phyloP scores from a whole-genome alignment of 768 basidiomycete species.

The Mrakia frigida region DNA sequence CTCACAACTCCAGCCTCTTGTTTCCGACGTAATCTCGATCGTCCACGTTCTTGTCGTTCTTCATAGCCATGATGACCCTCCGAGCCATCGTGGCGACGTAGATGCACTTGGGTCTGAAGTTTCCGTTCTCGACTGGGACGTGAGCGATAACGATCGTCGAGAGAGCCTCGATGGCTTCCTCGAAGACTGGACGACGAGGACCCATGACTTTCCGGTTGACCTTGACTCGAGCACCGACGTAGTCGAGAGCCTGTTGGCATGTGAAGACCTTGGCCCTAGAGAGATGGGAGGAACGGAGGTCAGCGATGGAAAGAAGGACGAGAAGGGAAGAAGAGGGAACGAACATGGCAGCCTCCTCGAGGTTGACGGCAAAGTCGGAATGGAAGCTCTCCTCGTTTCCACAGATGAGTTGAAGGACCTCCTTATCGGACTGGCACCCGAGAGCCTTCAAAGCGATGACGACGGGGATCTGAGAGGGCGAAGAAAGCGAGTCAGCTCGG shows the following conservation, averaged over 20 bases:
- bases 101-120: slow-evolving; percentile 89
- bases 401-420: slow-evolving; percentile 88
- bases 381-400: slow-evolving; percentile 87
- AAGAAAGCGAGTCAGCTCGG: background rate
- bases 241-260: slow-evolving; percentile 87
- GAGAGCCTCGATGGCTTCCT: slow-evolving; percentile 93
- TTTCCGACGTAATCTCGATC: slow-evolving; percentile 99
- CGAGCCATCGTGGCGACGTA: slow-evolving; percentile 98
- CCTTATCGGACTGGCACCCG: slow-evolving; percentile 94
- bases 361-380: slow-evolving; percentile 75
- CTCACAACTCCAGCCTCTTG: slow-evolving; percentile 93
- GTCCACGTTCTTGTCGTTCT: slow-evolving; percentile 94
- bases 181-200: slow-evolving; percentile 62
- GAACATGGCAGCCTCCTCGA: slow-evolving; percentile 83
- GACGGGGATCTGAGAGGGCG: slow-evolving; percentile 61
- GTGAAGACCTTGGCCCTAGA: slow-evolving; percentile 61
- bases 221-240: slow-evolving; percentile 88
- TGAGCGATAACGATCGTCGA: slow-evolving; percentile 96
- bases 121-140: slow-evolving; percentile 80
- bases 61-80: slow-evolving; percentile 90
- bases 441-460: slow-evolving; percentile 94
- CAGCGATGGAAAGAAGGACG: slow-evolving; percentile 2
- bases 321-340: slow-evolving; percentile 34
- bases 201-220: slow-evolving; percentile 73
- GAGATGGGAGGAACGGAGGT: background rate